These are phyloP conservation scores for Fusarium transvaalense DNA, from an alignment of 2,329 filamentous ascomycete genomes.

Conservation along the genomic window DNA sequence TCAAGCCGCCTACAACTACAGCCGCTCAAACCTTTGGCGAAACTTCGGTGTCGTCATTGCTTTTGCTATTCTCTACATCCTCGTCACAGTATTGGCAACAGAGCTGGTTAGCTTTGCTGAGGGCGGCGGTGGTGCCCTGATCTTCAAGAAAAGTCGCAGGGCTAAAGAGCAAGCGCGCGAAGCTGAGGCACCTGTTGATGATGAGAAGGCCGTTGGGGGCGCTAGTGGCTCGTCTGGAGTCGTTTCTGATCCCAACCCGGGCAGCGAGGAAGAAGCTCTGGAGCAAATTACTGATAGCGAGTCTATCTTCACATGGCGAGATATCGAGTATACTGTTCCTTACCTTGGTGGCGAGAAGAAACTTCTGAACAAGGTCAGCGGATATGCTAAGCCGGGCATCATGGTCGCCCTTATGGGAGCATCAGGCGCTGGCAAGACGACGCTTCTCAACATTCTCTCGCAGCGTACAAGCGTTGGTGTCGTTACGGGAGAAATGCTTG, in stretches of 20 bases:
- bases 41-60: conserved; percentile 44
- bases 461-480: conserved; percentile 81
- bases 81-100: conserved; percentile 40
- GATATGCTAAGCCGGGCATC: conserved; percentile 82
- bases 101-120: conserved; percentile 52
- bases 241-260: conserved; percentile 11
- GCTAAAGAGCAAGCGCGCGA: conserved; percentile 60
- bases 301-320: conserved; percentile 75
- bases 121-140: conserved; percentile 74
- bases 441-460: conserved; percentile 79
- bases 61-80: conserved; percentile 35
- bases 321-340: conserved; percentile 79
- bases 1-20: conserved; percentile 61
- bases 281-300: conserved; percentile 50
- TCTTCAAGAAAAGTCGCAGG: conserved; percentile 77
- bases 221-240: conserved; percentile 13
- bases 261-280: conserved; percentile 22
- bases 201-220: conserved; percentile 42
- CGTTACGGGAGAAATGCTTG: conserved; percentile 80
- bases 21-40: conserved; percentile 40
- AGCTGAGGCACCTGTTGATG: conserved; percentile 45
- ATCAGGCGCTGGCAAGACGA: conserved; percentile 86
- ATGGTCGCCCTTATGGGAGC: conserved; percentile 87
- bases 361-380: conserved; percentile 67
- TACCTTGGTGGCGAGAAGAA: conserved; percentile 49